Evolutionary conservation across 441 rosid genomes (phyloP), one percentile per base, ranked within the genome.

Genomic region (Hura crepitans): DNA sequence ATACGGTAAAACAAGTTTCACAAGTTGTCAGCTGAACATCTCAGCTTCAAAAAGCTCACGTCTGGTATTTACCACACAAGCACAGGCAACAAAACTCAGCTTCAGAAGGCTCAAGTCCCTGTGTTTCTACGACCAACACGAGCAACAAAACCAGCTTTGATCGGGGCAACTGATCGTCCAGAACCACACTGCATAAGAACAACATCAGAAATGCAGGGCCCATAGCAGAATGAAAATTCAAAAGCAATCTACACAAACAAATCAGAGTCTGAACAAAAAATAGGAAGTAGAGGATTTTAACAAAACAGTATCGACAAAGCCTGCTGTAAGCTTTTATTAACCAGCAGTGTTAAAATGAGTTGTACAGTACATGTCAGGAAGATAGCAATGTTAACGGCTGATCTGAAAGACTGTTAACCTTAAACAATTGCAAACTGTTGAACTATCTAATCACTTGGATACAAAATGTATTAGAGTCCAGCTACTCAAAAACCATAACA

Each of bases 121-220:
- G 88, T 45, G 61, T 83, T 91, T 71, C 96, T 85, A 23, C 97
- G 90, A 51, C 94, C 90, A 71, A 89, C 95, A 70, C 91, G 96
- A 15, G 89, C 97, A 75, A 89, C 95, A 53, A 88, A 91, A 61
- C 93, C 93, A 71, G 91, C 89, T 81, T 85, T 91, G 66, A 89
- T 91, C 31, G 82, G 92, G 51, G 95, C 89, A 72, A 91, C 97
- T 30, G 99, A 94, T 73, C 97, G 80, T 69, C 93, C 96, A 46
- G 96, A 94, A 30, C 97, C 96, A 81, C 97, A 92, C 99, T 90
- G 89, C 81, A 83, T 15, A 33, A 31, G 30, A 42, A 62, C 4
- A 50, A 7, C 3, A 53, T 11, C 57, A n/a, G 17, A 37, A 37
- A 51, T 31, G 15, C 33, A 35, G 46, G n/a, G 22, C 22, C 55